A percentile compares a stretch with the other conserved stretches of the same genome.
Evolutionary conservation across 179 eudicot genomes (phyloP).

Genomic region (Beta macrorhiza): DNA sequence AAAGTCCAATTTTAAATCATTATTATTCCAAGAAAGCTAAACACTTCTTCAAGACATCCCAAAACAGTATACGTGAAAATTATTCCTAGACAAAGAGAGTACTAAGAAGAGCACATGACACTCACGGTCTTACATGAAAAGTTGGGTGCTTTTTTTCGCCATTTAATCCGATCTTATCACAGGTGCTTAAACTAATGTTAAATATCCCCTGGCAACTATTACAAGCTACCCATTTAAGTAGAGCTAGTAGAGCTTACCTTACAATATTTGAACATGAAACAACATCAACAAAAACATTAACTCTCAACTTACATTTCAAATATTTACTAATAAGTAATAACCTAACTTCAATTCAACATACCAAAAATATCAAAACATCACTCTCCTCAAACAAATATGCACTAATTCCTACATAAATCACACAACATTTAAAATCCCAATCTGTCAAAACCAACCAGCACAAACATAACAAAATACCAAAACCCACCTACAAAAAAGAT

Average conservation of each 20-base stretch:
- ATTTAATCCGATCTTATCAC: not conserved
- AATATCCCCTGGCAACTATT: not conserved
- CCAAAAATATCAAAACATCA: not conserved
- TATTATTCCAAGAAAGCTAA: not conserved
- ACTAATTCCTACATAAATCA: not conserved
- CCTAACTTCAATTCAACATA: not conserved
- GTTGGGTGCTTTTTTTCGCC: not conserved
- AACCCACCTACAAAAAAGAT: not conserved
- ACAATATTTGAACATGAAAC: not conserved
- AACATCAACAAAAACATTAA: not conserved
- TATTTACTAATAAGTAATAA: too few species aligned
- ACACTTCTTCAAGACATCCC: not conserved
- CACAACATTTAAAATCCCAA: not conserved
- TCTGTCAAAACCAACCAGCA: not conserved
- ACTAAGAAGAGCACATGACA: not conserved
- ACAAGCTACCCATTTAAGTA: not conserved
- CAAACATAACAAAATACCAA: not conserved
- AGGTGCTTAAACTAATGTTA: not conserved
- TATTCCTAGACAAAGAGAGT: not conserved
- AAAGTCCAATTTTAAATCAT: not conserved
- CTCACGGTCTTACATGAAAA: not conserved
- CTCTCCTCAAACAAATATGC: not conserved
- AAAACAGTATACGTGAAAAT: not conserved
- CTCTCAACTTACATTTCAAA: not conserved
- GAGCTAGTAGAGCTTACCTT: not conserved